phyloP scores from a whole-genome alignment of 208 protist genomes.

The Trypanosoma avium region DNA sequence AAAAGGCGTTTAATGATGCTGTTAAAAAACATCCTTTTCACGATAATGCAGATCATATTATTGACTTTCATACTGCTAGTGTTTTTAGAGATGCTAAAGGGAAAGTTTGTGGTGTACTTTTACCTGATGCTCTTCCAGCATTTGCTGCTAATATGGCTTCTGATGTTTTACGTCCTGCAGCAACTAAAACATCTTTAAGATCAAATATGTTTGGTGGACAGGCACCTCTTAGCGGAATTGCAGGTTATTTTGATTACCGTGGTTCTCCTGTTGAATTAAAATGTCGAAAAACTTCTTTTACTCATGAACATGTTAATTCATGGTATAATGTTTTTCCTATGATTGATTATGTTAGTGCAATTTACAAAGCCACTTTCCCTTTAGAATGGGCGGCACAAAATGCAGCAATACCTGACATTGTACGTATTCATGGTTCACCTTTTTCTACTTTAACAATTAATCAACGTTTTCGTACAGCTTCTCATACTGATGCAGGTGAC shows the following conservation, averaged over 20 bases:
- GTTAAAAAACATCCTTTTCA: conserved; percentile 84
- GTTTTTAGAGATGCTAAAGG: conserved; percentile 72
- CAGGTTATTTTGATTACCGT: conserved; percentile 90
- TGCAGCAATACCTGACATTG: conserved; percentile 80
- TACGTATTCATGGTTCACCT: conserved; percentile 83
- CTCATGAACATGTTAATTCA: conserved; percentile 52
- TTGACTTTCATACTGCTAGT: conserved; percentile 63
- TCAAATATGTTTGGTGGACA: conserved; percentile 79
- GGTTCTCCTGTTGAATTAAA: conserved; percentile 85
- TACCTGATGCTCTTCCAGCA: conserved; percentile 64
- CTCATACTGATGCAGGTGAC: conserved; percentile 88
- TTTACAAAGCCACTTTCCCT: conserved; percentile 72
- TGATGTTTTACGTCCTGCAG: conserved; percentile 66
- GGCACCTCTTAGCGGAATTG: conserved; percentile 84
- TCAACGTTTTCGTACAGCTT: conserved; percentile 86
- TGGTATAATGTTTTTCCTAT: conserved; percentile 86
- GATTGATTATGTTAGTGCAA: conserved; percentile 85
- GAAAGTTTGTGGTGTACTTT: conserved; percentile 56
- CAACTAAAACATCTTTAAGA: conserved; percentile 62
- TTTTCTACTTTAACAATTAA: conserved; percentile 93
- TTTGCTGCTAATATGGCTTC: conserved; percentile 64
- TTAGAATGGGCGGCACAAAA: conserved; percentile 73
- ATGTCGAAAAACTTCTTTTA: conserved; percentile 88
- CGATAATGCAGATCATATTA: conserved; percentile 67
- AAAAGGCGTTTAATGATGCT: conserved; percentile 55